Conservation (phyloP, 768 basidiomycete species). For the Mycena galericulata region DNA sequence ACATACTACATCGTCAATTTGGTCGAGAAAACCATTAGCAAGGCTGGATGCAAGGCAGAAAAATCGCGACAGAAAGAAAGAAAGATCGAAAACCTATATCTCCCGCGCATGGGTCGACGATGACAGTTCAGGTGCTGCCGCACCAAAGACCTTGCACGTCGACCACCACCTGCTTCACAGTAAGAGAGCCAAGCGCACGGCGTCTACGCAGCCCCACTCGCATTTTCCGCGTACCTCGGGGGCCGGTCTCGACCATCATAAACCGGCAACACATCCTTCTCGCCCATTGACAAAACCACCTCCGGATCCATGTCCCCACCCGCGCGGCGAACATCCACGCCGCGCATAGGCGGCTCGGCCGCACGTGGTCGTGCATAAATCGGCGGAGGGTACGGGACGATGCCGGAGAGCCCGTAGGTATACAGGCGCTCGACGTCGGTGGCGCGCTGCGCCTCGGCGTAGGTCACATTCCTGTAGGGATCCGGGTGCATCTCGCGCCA, state of each 20-base stretch:
- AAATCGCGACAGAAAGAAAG: too few species aligned
- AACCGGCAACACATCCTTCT: not conserved
- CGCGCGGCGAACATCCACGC: too few species aligned
- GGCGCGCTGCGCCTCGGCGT: not conserved
- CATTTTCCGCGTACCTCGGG: not conserved
- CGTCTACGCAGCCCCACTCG: too few species aligned
- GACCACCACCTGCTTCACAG: too few species aligned
- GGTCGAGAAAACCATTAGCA: too few species aligned
- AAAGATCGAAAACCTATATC: too few species aligned
- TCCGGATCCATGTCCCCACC: not conserved
- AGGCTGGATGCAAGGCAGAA: too few species aligned
- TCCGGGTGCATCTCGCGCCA: not conserved
- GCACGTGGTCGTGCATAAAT: too few species aligned
- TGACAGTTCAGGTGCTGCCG: too few species aligned
- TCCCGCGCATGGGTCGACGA: too few species aligned
- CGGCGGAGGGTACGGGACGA: not conserved
- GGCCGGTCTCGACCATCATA: not conserved
- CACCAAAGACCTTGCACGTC: not conserved
- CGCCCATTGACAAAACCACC: not conserved
- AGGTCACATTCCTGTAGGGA: too few species aligned
- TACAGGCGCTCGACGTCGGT: not conserved
- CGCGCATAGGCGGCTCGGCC: not conserved
- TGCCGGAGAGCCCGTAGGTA: not conserved
- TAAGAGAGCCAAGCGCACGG: not conserved
- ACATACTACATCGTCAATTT: too few species aligned